Conservation (phyloP, 2,329 filamentous ascomycete species). For the Amesomyces nigricolor region DNA sequence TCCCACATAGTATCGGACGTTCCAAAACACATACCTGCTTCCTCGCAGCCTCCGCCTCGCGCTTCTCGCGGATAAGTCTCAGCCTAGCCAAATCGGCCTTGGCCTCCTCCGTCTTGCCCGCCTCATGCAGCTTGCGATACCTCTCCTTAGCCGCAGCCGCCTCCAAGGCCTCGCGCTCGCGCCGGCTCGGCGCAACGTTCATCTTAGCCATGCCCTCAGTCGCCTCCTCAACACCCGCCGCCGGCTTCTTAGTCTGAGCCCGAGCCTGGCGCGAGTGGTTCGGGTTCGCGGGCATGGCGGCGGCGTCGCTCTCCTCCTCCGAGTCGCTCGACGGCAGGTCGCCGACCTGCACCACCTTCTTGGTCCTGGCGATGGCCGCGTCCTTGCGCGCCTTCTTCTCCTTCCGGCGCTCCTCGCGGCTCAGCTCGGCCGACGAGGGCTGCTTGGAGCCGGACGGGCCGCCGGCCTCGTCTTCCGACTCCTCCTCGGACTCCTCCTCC, state of each 20-base stretch:
- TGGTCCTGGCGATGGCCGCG: conserved; percentile 74
- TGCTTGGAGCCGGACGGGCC: conserved; percentile 32
- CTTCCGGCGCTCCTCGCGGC: conserved; percentile 81
- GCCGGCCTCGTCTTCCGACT: conserved; percentile 46
- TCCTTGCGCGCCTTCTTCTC: conserved; percentile 87
- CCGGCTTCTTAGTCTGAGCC: conserved; percentile 43
- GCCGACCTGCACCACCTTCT: conserved; percentile 70
- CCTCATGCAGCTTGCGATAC: conserved; percentile 86
- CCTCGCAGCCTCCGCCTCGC: conserved; percentile 74
- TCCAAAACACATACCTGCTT: conserved; percentile 60
- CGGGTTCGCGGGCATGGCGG: conserved; percentile 77
- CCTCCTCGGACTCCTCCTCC: conserved; percentile 45
- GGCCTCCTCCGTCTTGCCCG: conserved; percentile 95
- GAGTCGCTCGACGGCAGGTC: conserved; percentile 75
- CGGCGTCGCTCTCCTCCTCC: conserved; percentile 48
- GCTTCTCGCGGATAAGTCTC: conserved; percentile 74
- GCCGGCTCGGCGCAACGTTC: conserved; percentile 40
- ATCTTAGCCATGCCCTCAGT: conserved; percentile 53
- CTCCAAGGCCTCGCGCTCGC: conserved; percentile 69
- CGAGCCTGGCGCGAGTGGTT: conserved; percentile 78
- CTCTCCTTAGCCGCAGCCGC: conserved; percentile 83
- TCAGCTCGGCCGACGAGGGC: conserved; percentile 45
- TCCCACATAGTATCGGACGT: background rate
- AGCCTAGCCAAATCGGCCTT: conserved; percentile 82
- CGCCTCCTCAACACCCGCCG: conserved; percentile 42